These are phyloP conservation scores for Pezicula neosporulosa DNA, from an alignment of 2,329 filamentous ascomycete genomes.

Conservation along the genomic window DNA sequence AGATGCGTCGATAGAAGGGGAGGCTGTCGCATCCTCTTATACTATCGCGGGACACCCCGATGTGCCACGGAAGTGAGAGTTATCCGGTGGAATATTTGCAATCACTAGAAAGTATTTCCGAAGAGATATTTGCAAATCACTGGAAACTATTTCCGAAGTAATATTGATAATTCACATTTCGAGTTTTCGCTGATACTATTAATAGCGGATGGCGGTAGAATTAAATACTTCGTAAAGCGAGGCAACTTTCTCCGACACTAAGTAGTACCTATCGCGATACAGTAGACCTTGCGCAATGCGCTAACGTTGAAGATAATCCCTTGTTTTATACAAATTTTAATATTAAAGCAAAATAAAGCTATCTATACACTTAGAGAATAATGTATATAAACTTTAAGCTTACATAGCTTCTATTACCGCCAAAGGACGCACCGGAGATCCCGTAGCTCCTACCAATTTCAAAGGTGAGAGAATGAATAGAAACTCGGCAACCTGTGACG, in stretches of 20 bases:
- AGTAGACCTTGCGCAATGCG: neutral
- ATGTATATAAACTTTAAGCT: too few relatives aligned
- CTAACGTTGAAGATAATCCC: neutral
- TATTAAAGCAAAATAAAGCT: too few relatives aligned
- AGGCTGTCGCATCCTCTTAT: neutral
- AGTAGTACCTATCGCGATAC: neutral
- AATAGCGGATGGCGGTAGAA: neutral
- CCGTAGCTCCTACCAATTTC: too few relatives aligned
- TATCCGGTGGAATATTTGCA: neutral
- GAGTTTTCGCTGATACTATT: too few relatives aligned
- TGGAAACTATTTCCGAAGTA: neutral
- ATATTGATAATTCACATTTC: neutral
- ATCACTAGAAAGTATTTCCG: neutral
- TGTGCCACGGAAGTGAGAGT: neutral
- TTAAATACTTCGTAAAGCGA: neutral
- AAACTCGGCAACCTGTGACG: too few relatives aligned
- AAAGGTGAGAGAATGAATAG: too few relatives aligned
- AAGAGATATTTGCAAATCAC: neutral
- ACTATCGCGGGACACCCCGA: neutral
- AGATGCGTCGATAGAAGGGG: neutral
- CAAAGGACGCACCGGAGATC: too few relatives aligned
- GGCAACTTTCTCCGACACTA: slow-evolving; percentile 1
- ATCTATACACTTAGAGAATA: too few relatives aligned
- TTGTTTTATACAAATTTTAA: too few relatives aligned
- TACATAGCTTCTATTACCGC: too few relatives aligned